These are phyloP conservation scores for Staphylotrichum tortipilum DNA, from an alignment of 495 filamentous ascomycete species.

Conservation along the genomic window DNA sequence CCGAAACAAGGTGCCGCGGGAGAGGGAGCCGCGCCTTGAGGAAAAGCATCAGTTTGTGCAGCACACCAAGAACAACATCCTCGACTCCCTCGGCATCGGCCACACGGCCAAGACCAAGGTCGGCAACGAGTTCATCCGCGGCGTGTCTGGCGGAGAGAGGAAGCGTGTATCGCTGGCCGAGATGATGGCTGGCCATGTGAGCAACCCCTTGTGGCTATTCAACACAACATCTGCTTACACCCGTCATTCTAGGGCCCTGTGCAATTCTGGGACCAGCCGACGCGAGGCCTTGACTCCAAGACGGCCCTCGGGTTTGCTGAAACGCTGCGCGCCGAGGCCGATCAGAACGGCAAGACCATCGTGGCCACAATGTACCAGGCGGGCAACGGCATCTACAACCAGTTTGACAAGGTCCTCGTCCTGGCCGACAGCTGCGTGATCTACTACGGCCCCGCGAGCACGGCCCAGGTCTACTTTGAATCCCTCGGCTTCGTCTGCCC, in stretches of 20 bases:
- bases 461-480: conserved; percentile 50
- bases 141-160: conserved; percentile 52
- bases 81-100: conserved; percentile 48
- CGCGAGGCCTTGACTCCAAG: conserved; percentile 44
- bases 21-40: conserved; percentile 58
- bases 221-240: too few relatives aligned
- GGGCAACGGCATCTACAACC: conserved; percentile 55
- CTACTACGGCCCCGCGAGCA: conserved; percentile 49
- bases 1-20: conserved; percentile 19
- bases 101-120: conserved; percentile 61
- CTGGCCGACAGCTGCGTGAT: conserved; percentile 57
- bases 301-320: conserved; percentile 40
- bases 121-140: conserved; percentile 71
- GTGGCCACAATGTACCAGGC: conserved; percentile 70
- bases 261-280: conserved; percentile 44
- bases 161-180: conserved; percentile 47
- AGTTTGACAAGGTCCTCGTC: conserved; percentile 53
- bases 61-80: conserved; percentile 55
- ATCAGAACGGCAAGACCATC: conserved; percentile 42
- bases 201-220: too few relatives aligned
- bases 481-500: conserved; percentile 55
- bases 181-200: conserved; percentile 2
- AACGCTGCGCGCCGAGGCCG: conserved; percentile 40
- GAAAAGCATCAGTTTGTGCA: conserved; percentile 55
- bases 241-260: conserved; percentile 22